These are phyloP conservation scores for Neoascochyta sp. DNA, from an alignment of 2,329 filamentous ascomycete species.

Conservation along the genomic window DNA sequence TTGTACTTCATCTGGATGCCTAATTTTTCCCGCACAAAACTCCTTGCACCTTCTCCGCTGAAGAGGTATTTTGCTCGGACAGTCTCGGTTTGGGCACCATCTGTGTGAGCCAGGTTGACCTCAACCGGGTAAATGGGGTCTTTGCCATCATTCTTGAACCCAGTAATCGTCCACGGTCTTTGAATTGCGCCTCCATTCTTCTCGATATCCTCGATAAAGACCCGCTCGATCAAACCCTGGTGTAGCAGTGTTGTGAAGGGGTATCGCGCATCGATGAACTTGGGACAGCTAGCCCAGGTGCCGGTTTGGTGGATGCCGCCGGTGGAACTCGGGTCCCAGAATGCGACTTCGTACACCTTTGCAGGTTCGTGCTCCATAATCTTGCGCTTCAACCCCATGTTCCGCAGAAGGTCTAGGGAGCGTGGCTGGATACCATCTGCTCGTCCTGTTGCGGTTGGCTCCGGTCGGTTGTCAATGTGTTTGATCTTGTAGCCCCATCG, in stretches of 20 bases:
- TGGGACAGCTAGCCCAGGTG: slow-evolving; percentile 82
- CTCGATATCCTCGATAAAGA: slow-evolving; percentile 59
- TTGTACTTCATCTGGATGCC: slow-evolving; percentile 63
- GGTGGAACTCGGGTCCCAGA: slow-evolving; percentile 58
- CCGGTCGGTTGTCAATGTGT: slow-evolving; percentile 85
- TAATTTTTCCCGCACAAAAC: slow-evolving; percentile 60
- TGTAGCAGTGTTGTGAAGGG: slow-evolving; percentile 62
- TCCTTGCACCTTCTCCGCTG: slow-evolving; percentile 60
- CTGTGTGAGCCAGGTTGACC: slow-evolving; percentile 71
- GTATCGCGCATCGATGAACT: slow-evolving; percentile 67
- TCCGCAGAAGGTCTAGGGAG: slow-evolving; percentile 79
- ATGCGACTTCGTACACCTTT: slow-evolving; percentile 71
- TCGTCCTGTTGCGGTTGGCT: slow-evolving; percentile 79
- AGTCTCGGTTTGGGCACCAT: slow-evolving; percentile 66
- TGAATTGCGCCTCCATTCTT: slow-evolving; percentile 56
- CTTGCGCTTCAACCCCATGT: slow-evolving; percentile 82
- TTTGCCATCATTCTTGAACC: slow-evolving; percentile 57
- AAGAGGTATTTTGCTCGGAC: slow-evolving; percentile 61
- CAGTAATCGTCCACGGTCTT: slow-evolving; percentile 60
- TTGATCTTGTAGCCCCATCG: slow-evolving; percentile 94
- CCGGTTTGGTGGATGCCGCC: slow-evolving; percentile 58
- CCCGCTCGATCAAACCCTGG: slow-evolving; percentile 60
- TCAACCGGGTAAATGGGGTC: slow-evolving; percentile 73
- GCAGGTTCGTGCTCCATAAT: slow-evolving; percentile 87
- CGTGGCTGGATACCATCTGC: slow-evolving; percentile 91